Evolutionary conservation across 179 eudicot genomes (phyloP), one percentile per base, ranked within the genome.

Genomic region (Silene vulgaris): DNA sequence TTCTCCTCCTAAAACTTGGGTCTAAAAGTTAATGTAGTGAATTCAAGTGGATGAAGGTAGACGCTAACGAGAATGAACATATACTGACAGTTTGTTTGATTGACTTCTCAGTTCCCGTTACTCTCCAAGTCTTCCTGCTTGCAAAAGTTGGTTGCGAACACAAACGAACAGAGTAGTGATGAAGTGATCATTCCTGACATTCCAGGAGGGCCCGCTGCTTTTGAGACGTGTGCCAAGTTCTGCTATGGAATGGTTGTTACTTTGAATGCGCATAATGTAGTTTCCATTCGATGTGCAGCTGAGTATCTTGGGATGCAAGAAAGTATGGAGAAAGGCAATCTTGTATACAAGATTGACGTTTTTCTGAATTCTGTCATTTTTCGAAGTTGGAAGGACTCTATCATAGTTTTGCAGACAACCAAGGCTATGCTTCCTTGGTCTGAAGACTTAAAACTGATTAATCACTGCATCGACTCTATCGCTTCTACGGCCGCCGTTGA

Each of bases 321-420:
- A 78, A 82, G 85, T 4, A 23, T 90, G 61, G 97, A 95, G 72
- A 95, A 95, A 82, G 99, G 99, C 7, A 95, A 93, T 75, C 93
- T 95, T 21, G 82, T 81, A 12, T 93, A 86, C 87, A 95, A 95
- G 73, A 83, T 95, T 32, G 97, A 93, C 40, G 96, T 86, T 63
- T 95, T 95, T 75, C 87, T 95, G 23, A 88, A 77, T 79, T 85
- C 96, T 5, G 83, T 92, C 80, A 86, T 95, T 45, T 93, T 95
- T 20, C 77, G 91, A 9, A 90, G 97, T 81, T 95, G 99, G 99
- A 95, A 95, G 80, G 99, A 95, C 81, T 95, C 99, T 0, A 88
- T 95, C 35, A 85, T 93, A 48, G 90, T 89, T 83, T 89, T 95
- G 26, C 96, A 95, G 80, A 84, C 92, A 16, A 82, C 93, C 32